Evolutionary conservation across 805 yeast genomes (phyloP).

Genomic region (Nakazawaea ernobii): DNA sequence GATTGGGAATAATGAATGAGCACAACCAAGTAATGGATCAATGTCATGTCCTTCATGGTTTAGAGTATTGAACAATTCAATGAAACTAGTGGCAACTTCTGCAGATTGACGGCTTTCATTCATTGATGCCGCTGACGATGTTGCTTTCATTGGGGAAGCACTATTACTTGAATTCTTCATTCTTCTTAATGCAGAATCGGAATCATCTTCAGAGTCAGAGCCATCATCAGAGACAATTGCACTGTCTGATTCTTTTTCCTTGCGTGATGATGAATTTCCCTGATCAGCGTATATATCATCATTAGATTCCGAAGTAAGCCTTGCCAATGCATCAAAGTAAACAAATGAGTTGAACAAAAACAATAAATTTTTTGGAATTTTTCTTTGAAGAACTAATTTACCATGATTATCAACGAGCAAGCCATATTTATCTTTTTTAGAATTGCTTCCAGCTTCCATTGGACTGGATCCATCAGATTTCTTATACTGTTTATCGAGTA

Average conservation of each 20-base stretch:
- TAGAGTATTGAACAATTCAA: constrained; percentile 35
- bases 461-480: constrained; percentile 1
- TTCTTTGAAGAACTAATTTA: constrained; percentile 7
- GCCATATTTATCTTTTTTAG: constrained; percentile 5
- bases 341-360: constrained; percentile 61
- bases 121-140: neutral
- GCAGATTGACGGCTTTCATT: constrained; percentile 19
- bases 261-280: neutral
- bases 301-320: constrained; percentile 50
- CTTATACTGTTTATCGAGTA: constrained; percentile 6
- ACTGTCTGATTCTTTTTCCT: neutral
- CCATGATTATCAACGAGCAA: constrained; percentile 4
- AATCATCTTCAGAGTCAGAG: constrained; percentile 1
- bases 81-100: constrained; percentile 16
- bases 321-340: constrained; percentile 61
- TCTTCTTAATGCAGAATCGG: constrained; percentile 1
- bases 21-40: constrained; percentile 66
- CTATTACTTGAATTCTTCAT: constrained; percentile 15
- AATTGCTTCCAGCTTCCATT: neutral
- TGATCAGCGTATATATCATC: constrained; percentile 24
- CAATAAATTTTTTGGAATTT: constrained; percentile 37
- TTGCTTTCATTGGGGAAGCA: constrained; percentile 4
- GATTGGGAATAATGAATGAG: constrained; percentile 56
- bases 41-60: constrained; percentile 33
- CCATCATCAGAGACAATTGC: constrained; percentile 1